phyloP scores from a whole-genome alignment of 345 rosid genomes.

The Clausena lansium region DNA sequence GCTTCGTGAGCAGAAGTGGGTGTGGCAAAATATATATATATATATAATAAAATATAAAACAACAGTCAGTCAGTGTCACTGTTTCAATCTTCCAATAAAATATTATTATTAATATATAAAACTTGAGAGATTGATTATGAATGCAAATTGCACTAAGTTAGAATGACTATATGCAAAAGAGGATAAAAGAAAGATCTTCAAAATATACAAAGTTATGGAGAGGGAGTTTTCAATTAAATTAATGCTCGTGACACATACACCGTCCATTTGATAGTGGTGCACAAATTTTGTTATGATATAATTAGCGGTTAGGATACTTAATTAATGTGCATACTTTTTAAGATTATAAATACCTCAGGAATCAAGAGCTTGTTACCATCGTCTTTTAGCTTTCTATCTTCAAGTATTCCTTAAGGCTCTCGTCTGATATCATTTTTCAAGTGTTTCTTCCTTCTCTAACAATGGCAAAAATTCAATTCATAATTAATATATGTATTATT shows the following conservation, averaged over 20 bases:
- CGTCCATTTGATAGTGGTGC: slow-evolving; percentile 15
- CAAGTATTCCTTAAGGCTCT: background rate
- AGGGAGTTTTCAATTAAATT: background rate
- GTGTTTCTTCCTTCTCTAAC: background rate
- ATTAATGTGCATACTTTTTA: background rate
- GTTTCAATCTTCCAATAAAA: background rate
- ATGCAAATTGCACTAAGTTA: background rate
- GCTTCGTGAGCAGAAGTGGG: too few species aligned
- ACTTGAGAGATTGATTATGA: background rate
- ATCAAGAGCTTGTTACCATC: slow-evolving; percentile 4
- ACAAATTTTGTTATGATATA: slow-evolving; percentile 1
- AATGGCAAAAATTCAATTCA: slow-evolving; percentile 27
- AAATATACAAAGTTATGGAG: background rate
- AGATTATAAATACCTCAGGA: slow-evolving; percentile 20
- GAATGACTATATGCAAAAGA: background rate
- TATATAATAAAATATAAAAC: too few species aligned
- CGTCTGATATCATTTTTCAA: background rate
- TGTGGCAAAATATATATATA: too few species aligned
- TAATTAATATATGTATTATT: slow-evolving; percentile 2
- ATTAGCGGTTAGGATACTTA: slow-evolving; percentile 15
- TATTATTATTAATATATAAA: too few species aligned
- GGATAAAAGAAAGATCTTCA: too few species aligned
- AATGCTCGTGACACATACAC: background rate
- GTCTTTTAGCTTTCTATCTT: background rate
- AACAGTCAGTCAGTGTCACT: background rate